Conservation (phyloP, 805 yeast genomes). For the Starmerella floricola region DNA sequence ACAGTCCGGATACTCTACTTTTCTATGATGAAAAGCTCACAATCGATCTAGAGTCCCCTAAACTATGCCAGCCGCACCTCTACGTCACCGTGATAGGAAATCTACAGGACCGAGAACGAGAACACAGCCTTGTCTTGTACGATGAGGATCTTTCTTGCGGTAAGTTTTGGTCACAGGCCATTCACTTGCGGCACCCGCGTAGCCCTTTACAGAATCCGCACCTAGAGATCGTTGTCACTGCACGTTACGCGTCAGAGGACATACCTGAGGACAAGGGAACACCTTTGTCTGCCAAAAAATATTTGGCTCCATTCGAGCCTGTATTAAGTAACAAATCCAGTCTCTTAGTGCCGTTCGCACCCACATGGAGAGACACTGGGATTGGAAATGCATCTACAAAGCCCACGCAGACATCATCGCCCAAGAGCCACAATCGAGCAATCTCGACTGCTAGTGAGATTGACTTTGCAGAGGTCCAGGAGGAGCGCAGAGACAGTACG, state of each 20-base stretch:
- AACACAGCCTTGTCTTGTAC: conserved; percentile 15
- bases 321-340: conserved; percentile 1
- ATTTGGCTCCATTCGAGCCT: conserved; percentile 11
- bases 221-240: conserved; percentile 17
- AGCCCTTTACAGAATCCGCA: conserved; percentile 18
- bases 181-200: conserved; percentile 20
- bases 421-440: conserved; percentile 4
- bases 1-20: not conserved
- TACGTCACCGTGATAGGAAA: conserved; percentile 15
- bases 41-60: conserved; percentile 4
- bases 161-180: conserved; percentile 1
- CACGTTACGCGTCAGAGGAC: conserved; percentile 3
- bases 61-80: conserved; percentile 14
- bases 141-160: conserved; percentile 12
- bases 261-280: not conserved
- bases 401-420: too few species aligned
- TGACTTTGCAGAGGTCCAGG: conserved; percentile 8
- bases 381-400: not conserved
- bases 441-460: conserved; percentile 6
- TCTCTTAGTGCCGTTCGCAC: conserved; percentile 6
- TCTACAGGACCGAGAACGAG: conserved; percentile 10
- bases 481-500: conserved; percentile 7
- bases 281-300: not conserved
- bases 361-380: not conserved
- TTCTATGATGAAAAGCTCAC: conserved; percentile 18